A percentile compares a stretch with the other conserved stretches of the same genome.
Evolutionary conservation across 208 protist species (phyloP).

Genomic region (Trypanosoma avium): DNA sequence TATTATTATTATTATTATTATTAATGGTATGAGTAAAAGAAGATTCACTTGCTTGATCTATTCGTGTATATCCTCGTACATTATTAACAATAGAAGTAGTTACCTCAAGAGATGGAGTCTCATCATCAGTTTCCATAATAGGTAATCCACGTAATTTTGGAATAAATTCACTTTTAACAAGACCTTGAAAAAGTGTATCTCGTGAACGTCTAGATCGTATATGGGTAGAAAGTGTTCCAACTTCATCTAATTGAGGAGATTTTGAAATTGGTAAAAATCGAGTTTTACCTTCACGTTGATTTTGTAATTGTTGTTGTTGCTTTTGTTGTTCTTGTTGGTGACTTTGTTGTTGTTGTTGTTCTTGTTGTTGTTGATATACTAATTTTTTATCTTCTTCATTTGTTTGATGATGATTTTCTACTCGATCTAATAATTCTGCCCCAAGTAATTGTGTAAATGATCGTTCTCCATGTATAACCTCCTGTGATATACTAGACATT

Average conservation of each 20-base stretch:
- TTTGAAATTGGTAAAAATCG: conserved; percentile 2
- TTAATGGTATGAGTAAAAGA: neutral
- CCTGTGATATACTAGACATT: neutral
- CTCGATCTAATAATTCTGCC: neutral
- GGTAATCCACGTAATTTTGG: conserved; percentile 17
- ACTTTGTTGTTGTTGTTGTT: neutral
- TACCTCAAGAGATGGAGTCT: neutral
- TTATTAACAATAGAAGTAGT: neutral
- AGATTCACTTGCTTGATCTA: conserved; percentile 3
- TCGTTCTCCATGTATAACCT: neutral
- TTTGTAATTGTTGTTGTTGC: neutral
- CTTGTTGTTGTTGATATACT: neutral
- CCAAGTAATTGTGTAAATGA: neutral
- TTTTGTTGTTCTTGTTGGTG: neutral
- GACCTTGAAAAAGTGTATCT: neutral
- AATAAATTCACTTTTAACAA: conserved; percentile 33
- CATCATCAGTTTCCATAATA: conserved; percentile 5
- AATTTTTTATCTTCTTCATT: too few relatives aligned
- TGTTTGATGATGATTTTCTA: too few relatives aligned
- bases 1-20: conserved; percentile 4
- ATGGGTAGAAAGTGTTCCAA: conserved; percentile 14
- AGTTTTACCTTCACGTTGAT: neutral
- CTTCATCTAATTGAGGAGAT: neutral
- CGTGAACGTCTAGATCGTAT: conserved; percentile 13
- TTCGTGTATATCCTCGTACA: neutral